A percentile compares a stretch with the other conserved stretches of the same genome.
phyloP scores from a whole-genome alignment of 139 green algal species.

The Chlamydomonas eustigma region DNA sequence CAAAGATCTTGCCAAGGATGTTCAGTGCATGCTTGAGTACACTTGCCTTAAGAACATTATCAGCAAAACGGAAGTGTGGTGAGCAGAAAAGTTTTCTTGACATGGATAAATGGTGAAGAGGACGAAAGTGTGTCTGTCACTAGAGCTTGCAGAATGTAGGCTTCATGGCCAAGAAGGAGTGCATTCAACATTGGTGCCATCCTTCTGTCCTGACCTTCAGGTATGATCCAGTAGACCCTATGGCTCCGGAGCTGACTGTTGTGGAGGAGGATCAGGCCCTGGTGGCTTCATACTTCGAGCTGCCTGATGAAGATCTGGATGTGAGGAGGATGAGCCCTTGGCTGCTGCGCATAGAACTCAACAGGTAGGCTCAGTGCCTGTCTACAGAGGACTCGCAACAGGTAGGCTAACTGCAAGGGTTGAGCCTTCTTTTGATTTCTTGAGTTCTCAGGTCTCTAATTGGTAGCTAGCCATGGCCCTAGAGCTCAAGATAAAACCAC shows the following conservation, averaged over 20 bases:
- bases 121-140: no score
- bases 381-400: no score
- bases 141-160: no score
- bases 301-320: constrained; percentile 74
- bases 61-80: constrained; percentile 43
- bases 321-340: constrained; percentile 81
- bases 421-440: no score
- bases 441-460: no score
- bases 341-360: constrained; percentile 94
- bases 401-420: no score
- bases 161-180: no score
- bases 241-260: constrained; percentile 59
- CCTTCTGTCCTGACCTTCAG: constrained; percentile 8
- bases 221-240: constrained; percentile 51
- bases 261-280: constrained; percentile 82
- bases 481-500: constrained; percentile 21
- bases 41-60: constrained; percentile 80
- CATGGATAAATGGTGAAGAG: no score
- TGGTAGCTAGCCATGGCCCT: no score
- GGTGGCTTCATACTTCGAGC: constrained; percentile 54
- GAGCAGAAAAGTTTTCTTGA: not conserved
- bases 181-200: no score
- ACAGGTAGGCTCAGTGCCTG: constrained; percentile 57
- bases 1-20: constrained; percentile 71
- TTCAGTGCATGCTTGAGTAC: constrained; percentile 95